Evolutionary conservation across 129 eudicot species (phyloP), one percentile per base, ranked within the genome.

Genomic region (Arctium lappa): DNA sequence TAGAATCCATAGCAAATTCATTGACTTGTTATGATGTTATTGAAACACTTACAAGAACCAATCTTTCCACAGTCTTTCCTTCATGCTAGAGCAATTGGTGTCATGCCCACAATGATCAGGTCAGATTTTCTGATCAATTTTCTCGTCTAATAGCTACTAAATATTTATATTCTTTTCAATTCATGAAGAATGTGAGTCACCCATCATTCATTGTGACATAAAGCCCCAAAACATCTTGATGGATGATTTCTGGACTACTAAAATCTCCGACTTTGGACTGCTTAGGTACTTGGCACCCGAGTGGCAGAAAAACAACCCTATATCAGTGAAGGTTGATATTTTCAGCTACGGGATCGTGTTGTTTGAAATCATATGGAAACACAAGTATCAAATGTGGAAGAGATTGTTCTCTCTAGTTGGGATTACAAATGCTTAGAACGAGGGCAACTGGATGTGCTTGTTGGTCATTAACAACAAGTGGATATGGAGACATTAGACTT

Each of bases 191-290:
- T 89, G 89, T 3, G 90, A 85, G 8, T 34, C 83, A 27, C 89
- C 83, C 72, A 87, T 89, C 83, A 87, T 89, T 30, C 92, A 89
- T 34, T 89, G 92, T 13, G 90, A 89, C 60, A 84, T 89, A 30
- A 89, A 89, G 71, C 92, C 92, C 10, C 90, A 89, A 82, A 89
- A 89, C 72, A 85, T 89, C 8, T 60, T 89, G 6, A 77, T 89
- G 38, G 88, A 89, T 79, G 79, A 86, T 10, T 81, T 81, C 68
- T 79, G 83, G 68, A 83, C 74, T 5, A 90, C 89, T 16, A 89
- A 89, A 48, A 84, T 89, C 40, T 84, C 92, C 18, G 92, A 89
- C 71, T 89, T 89, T 69, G 92, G 92, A 72, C 80, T 60, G 72
- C 36, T 6, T 50, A 80, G 83, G 83, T 89, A 89, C 73, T 15